Evolutionary conservation across 2,329 filamentous ascomycete species (phyloP), one percentile per base, ranked within the genome.

Genomic region (Penicillium sp.): DNA sequence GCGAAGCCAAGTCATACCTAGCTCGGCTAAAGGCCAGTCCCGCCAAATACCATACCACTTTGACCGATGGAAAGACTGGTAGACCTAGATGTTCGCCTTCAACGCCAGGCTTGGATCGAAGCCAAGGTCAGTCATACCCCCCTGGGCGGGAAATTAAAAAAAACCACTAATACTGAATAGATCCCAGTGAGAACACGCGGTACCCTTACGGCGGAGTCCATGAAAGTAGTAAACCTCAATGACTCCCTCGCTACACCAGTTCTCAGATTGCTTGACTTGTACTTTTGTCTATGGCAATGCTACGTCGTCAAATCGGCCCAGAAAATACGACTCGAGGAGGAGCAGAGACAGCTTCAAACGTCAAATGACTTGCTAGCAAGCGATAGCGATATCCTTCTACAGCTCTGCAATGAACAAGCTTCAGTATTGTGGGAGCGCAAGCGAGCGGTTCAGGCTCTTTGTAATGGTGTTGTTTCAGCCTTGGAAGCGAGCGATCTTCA

Each of bases 281-380:
- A 57, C 23, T 40, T 57, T 21, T 50, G 23, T 3, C 21, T 50
- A 27, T 41, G 6, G 48, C 0, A 50, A 50, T 50, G 23, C 23
- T 52, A 51, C 41, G 33, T 57, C 9, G 37, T 52, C 25, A 51
- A 48, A 38, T 57, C 48, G 21, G 41, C 48, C 23, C 6, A 51
- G 29, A 51, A 47, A 15, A 42, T 57, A 31, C 35, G 48, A 29
- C 23, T 57, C 9, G 54, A 52, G 47, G 54, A 51, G 8, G 53
- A 50, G 33, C 21, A 42, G 19, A 29, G 31, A 23, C 38, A 43
- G 45, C 46, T 56, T 25, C 46, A 42, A 35, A 12, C 17, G 27
- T 56, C 15, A 19, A 50, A 43, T 56, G 37, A 23, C 23, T 23
- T 23, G 23, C 2, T 23, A 33, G 45, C 25, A 35, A 37, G 38